Percentiles rank a stretch among this genome's conserved stretches.
Evolutionary conservation across 495 filamentous ascomycete species (phyloP).

Genomic region (Peziza echinospora): DNA sequence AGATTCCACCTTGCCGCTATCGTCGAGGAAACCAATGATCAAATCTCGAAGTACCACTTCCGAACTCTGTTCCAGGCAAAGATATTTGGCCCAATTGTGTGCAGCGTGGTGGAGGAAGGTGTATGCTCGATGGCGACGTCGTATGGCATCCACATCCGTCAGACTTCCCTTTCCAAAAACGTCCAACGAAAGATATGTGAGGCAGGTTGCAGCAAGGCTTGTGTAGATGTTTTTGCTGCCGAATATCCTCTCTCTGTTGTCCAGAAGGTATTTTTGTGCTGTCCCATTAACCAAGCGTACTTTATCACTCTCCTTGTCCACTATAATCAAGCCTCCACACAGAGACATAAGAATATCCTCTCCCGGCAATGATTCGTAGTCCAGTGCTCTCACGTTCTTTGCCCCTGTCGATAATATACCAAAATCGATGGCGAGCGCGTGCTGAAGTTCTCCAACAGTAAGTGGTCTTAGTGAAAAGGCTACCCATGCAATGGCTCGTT

Average conservation of each 20-base stretch:
- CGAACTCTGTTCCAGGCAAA: background rate
- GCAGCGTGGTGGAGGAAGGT: slow-evolving; percentile 5
- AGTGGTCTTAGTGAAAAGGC: too few relatives aligned
- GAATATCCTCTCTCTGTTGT: background rate
- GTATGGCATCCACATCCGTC: background rate
- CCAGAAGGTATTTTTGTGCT: slow-evolving; percentile 18
- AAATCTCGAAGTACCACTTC: background rate
- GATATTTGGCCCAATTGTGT: slow-evolving; percentile 3
- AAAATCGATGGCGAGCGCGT: background rate
- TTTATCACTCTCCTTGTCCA: slow-evolving; percentile 16
- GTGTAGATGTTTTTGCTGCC: slow-evolving; percentile 3
- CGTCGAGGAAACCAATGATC: background rate
- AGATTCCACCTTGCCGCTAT: background rate
- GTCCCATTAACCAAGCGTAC: slow-evolving; percentile 20
- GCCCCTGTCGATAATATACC: too few relatives aligned
- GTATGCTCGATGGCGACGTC: background rate
- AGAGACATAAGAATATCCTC: too few relatives aligned
- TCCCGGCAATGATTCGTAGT: too few relatives aligned
- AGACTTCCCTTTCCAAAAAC: background rate
- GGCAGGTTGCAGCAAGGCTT: slow-evolving; percentile 8
- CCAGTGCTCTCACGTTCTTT: too few relatives aligned
- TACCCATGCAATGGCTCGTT: too few relatives aligned
- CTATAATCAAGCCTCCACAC: slow-evolving; percentile 19
- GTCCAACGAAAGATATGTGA: slow-evolving; percentile 9
- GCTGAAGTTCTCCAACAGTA: background rate